phyloP scores from a whole-genome alignment of 2,329 filamentous ascomycete genomes.

The Fulvia fulva region DNA sequence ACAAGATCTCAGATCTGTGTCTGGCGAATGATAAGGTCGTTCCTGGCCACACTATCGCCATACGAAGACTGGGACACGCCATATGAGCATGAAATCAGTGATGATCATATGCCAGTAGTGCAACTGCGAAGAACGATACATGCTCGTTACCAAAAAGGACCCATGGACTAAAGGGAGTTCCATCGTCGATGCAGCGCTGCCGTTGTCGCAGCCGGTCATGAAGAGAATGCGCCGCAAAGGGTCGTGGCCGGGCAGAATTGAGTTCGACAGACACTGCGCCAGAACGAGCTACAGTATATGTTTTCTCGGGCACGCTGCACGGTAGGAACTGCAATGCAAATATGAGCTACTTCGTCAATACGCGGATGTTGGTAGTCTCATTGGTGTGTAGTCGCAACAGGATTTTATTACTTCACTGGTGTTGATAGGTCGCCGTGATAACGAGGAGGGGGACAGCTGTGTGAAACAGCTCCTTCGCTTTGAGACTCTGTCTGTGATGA shows the following conservation, averaged over 20 bases:
- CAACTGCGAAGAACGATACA: not conserved
- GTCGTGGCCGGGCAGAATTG: not conserved
- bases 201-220: not conserved
- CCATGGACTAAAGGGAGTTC: not conserved
- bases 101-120: not conserved
- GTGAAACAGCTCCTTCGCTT: not conserved
- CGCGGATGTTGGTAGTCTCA: too few relatives aligned
- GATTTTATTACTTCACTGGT: not conserved
- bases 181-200: not conserved
- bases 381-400: too few relatives aligned
- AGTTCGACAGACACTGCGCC: not conserved
- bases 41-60: not conserved
- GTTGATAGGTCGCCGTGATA: not conserved
- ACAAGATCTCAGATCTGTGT: not conserved
- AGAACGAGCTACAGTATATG: not conserved
- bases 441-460: not conserved
- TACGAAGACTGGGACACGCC: not conserved
- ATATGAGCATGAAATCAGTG: not conserved
- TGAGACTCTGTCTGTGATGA: not conserved
- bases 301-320: not conserved
- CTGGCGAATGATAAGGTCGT: not conserved
- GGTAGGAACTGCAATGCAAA: not conserved
- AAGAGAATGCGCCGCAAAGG: not conserved
- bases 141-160: not conserved
- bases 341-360: too few relatives aligned